phyloP scores from a whole-genome alignment of 2,329 filamentous ascomycete genomes.

The Aspergillus sp. region DNA sequence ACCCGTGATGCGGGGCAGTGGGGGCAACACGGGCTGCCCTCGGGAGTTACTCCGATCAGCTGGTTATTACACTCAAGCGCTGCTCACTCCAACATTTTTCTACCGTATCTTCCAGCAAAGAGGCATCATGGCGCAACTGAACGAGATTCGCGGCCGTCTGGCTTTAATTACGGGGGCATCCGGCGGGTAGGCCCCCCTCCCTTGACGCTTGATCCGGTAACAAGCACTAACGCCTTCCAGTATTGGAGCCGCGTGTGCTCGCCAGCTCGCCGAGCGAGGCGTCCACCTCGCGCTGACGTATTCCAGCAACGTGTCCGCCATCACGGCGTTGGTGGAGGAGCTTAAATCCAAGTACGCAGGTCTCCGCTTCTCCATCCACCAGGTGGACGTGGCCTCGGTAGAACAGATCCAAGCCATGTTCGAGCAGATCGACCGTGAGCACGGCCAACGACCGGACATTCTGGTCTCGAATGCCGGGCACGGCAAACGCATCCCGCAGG shows the following conservation, averaged over 20 bases:
- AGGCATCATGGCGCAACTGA: slow-evolving; percentile 24
- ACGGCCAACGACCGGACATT: slow-evolving; percentile 59
- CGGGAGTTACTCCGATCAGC: slow-evolving; percentile 25
- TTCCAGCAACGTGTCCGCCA: slow-evolving; percentile 48
- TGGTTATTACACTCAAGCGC: background rate
- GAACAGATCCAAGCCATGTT: slow-evolving; percentile 56
- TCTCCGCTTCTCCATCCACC: slow-evolving; percentile 52
- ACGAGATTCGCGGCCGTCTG: slow-evolving; percentile 52
- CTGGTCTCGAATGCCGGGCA: slow-evolving; percentile 66
- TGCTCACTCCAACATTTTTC: background rate
- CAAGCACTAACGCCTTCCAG: slow-evolving; percentile 33
- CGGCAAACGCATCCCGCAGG: slow-evolving; percentile 57
- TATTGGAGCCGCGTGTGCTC: slow-evolving; percentile 60
- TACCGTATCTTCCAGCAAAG: background rate
- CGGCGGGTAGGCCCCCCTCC: slow-evolving; percentile 49
- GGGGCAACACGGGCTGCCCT: slow-evolving; percentile 14
- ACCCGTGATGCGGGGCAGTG: slow-evolving; percentile 21
- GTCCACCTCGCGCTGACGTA: slow-evolving; percentile 60
- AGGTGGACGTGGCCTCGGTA: slow-evolving; percentile 56
- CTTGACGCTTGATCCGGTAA: background rate
- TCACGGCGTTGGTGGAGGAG: slow-evolving; percentile 45
- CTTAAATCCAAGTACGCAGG: slow-evolving; percentile 34
- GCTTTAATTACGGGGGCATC: slow-evolving; percentile 62
- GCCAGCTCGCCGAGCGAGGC: slow-evolving; percentile 52
- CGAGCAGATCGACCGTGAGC: slow-evolving; percentile 50